Conservation (phyloP, 192 early-diverging fungal species). For the Podochytrium sp. region DNA sequence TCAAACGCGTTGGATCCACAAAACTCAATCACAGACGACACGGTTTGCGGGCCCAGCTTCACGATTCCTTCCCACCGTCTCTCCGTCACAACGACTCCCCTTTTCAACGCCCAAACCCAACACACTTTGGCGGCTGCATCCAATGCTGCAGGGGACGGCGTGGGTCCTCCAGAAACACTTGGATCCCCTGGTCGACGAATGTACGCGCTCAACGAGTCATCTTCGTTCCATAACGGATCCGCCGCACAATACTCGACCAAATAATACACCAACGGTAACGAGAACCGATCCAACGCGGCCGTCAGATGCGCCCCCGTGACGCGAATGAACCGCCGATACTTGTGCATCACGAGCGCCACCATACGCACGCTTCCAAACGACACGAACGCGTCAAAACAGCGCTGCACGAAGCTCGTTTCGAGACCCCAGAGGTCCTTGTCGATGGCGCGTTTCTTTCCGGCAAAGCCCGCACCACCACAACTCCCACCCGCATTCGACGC, state of each 20-base stretch:
- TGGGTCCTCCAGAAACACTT: slow-evolving; percentile 19
- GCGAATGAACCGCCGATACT: background rate
- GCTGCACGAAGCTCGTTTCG: background rate
- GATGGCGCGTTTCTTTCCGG: background rate
- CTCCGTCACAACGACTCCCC: slow-evolving; percentile 15
- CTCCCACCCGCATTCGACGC: too few species aligned
- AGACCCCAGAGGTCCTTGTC: background rate
- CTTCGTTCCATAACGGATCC: slow-evolving; percentile 23
- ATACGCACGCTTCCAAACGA: slow-evolving; percentile 13
- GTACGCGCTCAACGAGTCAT: background rate
- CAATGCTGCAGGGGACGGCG: slow-evolving; percentile 9
- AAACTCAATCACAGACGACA: slow-evolving; percentile 14
- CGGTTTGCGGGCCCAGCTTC: slow-evolving; percentile 26
- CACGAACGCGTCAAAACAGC: slow-evolving; percentile 29
- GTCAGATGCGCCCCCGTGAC: slow-evolving; percentile 26
- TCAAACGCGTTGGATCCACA: slow-evolving; percentile 4
- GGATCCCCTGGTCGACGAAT: slow-evolving; percentile 12
- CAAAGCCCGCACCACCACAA: background rate
- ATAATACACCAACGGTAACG: slow-evolving; percentile 16
- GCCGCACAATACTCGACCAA: slow-evolving; percentile 16
- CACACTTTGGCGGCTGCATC: slow-evolving; percentile 15
- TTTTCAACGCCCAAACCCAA: slow-evolving; percentile 21
- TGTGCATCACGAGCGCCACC: slow-evolving; percentile 22
- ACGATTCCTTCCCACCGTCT: slow-evolving; percentile 31
- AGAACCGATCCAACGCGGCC: slow-evolving; percentile 24